Base-by-base conservation (phyloP, 257 asterid species). In the Forsythia suspensa region DNA sequence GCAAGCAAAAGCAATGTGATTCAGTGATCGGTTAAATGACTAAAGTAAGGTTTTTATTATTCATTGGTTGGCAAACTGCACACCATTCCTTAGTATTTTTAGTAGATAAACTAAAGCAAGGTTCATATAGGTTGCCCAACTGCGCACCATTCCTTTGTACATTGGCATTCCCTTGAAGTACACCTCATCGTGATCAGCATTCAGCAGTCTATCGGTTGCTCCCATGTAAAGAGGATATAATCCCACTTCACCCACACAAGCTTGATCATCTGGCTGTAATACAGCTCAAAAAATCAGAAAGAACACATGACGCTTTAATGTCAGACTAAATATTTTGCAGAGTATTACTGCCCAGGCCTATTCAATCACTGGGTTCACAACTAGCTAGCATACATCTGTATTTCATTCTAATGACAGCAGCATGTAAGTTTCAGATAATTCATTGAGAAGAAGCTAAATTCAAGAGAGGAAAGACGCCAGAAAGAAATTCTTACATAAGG, bases 131-230 rank as follows among this genome's bases (percentile, higher is more conserved):
- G 43, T 13, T 6, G 37, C 70, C 39, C 73, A 71, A 57, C 6
- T 65, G 29, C 89, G 18, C 87, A 95, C 99, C 95, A 67, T 87
- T 82, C 97, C 99, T 81, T 87, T 88, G 89, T 87, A 89, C 37
- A 70, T 80, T 0, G 99, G 98, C 99, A 95, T 95, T 51, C 93
- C 98, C 90, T 90, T 88, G 84, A 93, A 95, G 86, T 95, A 95
- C 70, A 93, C 93, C 81, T 91, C 87, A 24, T 91, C 95, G 44
- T 95, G 96, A 82, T 93, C 93, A 76, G 97, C 99, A 83, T 95
- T 95, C 69, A 93, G 88, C 85, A 95, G 77, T 77, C 90, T 87
- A 82, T 93, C 94, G 24, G 92, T 86, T 46, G 95, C 96, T 48
- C 99, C 99, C 94, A 95, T 84, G 83, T 87, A 82, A 67, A 76